A percentile compares a stretch with the other conserved stretches of the same genome.
Evolutionary conservation across 257 asterid genomes (phyloP).

Genomic region (Capsicum pubescens): DNA sequence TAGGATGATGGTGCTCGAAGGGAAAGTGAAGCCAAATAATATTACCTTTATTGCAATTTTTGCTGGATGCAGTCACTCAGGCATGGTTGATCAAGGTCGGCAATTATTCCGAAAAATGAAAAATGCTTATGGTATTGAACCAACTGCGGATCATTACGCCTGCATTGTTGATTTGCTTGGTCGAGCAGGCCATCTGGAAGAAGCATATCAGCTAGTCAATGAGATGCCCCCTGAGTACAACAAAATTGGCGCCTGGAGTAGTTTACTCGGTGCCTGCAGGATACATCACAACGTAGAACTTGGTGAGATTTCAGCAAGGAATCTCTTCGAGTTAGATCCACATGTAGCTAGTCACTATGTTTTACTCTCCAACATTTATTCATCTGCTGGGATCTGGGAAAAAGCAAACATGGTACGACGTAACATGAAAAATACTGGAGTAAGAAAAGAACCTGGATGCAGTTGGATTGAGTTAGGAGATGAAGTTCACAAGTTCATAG

Average conservation of each 20-base stretch:
- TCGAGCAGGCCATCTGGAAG: constrained; percentile 76
- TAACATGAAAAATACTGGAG: constrained; percentile 70
- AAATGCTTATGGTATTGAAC: constrained; percentile 55
- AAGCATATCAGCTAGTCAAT: constrained; percentile 60
- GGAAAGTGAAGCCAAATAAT: constrained; percentile 67
- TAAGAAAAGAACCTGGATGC: constrained; percentile 83
- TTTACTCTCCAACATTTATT: constrained; percentile 74
- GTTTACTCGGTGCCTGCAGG: constrained; percentile 81
- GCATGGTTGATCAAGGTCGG: constrained; percentile 75
- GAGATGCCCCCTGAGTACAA: constrained; percentile 56
- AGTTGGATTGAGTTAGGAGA: constrained; percentile 79
- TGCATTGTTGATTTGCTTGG: constrained; percentile 86
- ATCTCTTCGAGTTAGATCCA: constrained; percentile 71
- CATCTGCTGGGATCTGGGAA: constrained; percentile 78
- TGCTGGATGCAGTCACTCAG: constrained; percentile 87
- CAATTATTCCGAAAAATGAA: constrained; percentile 67
- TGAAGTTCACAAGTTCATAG: constrained; percentile 75
- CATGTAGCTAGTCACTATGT: constrained; percentile 84
- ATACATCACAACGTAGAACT: constrained; percentile 70
- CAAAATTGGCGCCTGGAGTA: constrained; percentile 81
- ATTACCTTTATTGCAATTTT: constrained; percentile 74
- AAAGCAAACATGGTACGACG: constrained; percentile 63
- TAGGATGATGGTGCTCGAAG: constrained; percentile 49
- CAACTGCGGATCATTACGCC: constrained; percentile 78
- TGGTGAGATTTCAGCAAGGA: constrained; percentile 71